Conservation (phyloP, 2,329 filamentous ascomycete species). For the Aureobasidium sp. region DNA sequence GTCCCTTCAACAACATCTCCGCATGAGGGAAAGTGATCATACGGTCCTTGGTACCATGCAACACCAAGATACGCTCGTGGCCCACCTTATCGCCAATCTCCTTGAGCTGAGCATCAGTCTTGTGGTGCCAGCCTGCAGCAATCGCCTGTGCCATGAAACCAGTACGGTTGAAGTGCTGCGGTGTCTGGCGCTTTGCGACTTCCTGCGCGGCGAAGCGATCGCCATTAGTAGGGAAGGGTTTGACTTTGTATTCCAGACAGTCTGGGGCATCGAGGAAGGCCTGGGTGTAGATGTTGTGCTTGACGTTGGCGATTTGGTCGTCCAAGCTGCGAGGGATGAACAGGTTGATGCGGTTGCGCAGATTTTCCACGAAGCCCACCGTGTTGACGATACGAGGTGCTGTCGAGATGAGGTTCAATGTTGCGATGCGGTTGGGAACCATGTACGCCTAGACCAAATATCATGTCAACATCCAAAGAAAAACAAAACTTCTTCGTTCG, state of each 20-base stretch:
- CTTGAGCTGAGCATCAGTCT: constrained; percentile 57
- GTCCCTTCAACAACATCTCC: constrained; percentile 54
- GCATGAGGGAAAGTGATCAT: constrained; percentile 71
- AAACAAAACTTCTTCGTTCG: neutral
- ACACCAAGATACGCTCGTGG: constrained; percentile 62
- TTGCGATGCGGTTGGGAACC: constrained; percentile 41
- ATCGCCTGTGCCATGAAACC: constrained; percentile 71
- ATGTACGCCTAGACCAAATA: constrained; percentile 25
- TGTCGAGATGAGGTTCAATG: constrained; percentile 43
- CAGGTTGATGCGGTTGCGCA: constrained; percentile 49
- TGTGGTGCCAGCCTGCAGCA: constrained; percentile 73
- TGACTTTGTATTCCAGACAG: constrained; percentile 32
- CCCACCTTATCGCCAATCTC: constrained; percentile 61
- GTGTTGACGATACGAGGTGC: constrained; percentile 40
- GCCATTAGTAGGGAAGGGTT: constrained; percentile 63
- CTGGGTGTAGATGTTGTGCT: constrained; percentile 56
- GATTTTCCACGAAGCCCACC: constrained; percentile 50
- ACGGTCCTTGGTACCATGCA: constrained; percentile 68
- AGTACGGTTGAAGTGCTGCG: constrained; percentile 50
- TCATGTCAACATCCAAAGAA: neutral
- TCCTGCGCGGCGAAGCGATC: constrained; percentile 78
- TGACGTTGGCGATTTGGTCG: constrained; percentile 54
- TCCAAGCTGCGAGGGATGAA: constrained; percentile 64
- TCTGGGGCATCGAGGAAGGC: constrained; percentile 58
- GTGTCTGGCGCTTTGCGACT: constrained; percentile 59